phyloP scores from a whole-genome alignment of 768 basidiomycete species.

The Cytidiella melzeri region DNA sequence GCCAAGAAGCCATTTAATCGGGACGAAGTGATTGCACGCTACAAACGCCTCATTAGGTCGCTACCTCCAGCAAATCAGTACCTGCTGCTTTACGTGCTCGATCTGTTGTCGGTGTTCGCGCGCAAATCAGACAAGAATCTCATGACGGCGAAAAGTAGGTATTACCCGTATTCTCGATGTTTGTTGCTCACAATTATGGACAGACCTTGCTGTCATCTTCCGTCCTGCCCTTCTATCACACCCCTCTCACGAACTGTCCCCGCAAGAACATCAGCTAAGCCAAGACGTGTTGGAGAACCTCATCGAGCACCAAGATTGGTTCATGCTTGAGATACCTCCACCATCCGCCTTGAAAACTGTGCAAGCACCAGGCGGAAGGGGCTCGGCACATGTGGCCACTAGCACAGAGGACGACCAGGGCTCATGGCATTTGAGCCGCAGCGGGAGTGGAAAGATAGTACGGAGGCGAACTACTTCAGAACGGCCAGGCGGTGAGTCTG shows the following conservation, averaged over 20 bases:
- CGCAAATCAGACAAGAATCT: slow-evolving; percentile 87
- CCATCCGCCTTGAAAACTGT: slow-evolving; percentile 28
- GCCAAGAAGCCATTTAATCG: slow-evolving; percentile 64
- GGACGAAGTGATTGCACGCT: slow-evolving; percentile 69
- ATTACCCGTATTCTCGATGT: background rate
- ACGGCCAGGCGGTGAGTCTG: slow-evolving; percentile 20
- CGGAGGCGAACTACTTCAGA: slow-evolving; percentile 57
- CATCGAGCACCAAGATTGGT: slow-evolving; percentile 94
- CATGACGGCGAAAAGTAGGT: slow-evolving; percentile 92
- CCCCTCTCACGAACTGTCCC: slow-evolving; percentile 79
- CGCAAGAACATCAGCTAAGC: slow-evolving; percentile 79
- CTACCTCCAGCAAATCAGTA: slow-evolving; percentile 91
- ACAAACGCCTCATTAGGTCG: slow-evolving; percentile 76
- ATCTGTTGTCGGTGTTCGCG: slow-evolving; percentile 92
- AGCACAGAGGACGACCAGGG: slow-evolving; percentile 39
- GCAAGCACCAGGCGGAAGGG: slow-evolving; percentile 18
- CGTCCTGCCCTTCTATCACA: slow-evolving; percentile 92
- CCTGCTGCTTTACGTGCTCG: slow-evolving; percentile 94
- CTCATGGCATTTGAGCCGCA: slow-evolving; percentile 38
- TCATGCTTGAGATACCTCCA: slow-evolving; percentile 83
- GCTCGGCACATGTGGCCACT: slow-evolving; percentile 23
- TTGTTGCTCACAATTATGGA: background rate
- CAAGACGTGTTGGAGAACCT: slow-evolving; percentile 92
- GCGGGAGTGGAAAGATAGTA: slow-evolving; percentile 32
- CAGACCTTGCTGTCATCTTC: slow-evolving; percentile 96